Base-by-base conservation (phyloP, 1,284 basidiomycete genomes). In the Malassezia dermatis region DNA sequence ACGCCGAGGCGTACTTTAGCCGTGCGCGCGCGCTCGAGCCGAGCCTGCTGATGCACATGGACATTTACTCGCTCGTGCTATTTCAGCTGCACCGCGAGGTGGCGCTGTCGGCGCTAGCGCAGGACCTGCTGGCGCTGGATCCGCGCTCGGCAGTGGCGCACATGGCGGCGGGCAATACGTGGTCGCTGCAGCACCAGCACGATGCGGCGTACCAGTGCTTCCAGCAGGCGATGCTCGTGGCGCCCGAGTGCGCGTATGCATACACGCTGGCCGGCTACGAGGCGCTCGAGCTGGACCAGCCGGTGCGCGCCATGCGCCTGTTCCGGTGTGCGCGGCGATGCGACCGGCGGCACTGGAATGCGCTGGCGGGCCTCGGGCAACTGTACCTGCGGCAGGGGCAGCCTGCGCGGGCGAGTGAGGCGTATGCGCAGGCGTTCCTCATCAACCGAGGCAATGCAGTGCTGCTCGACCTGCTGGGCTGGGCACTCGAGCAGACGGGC, bases 11-110 rank as follows among this genome's bases (percentile, higher is more conserved):
- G 41, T 63, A 69, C 44, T 72, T 72, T 41, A 43, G 46, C 3
- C 42, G 50, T 4, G 61, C 58, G 2, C 61, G 63, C 24, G 58
- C 53, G 26, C 51, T 53, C 15, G 64, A 67, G 37, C 69, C 69
- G 2, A 61, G 35, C 53, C 43, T 63, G 11, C 49, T 60, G 2
- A 41, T 58, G 15, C 66, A 67, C 54, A 71, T 71, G 69, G 70
- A 72, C 56, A 61, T 72, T 43, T 72, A 58, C 53, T 67, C 66
- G 12, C 61, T 71, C 13, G 65, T 67, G n/a, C 67, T 72, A 24
- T 74, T 67, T 55, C 71, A 74, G 46, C 62, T 74, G 27, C 64
- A 70, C n/a, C 64, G 71, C 52, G 70, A 74, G 41, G 68, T 68
- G 32, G 59, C 57, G 37, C 62, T 74, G 2, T 64, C 68, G 13